Base-by-base conservation (phyloP, 176 grass and related monocot genomes). In the Coix lacrymajobi region DNA sequence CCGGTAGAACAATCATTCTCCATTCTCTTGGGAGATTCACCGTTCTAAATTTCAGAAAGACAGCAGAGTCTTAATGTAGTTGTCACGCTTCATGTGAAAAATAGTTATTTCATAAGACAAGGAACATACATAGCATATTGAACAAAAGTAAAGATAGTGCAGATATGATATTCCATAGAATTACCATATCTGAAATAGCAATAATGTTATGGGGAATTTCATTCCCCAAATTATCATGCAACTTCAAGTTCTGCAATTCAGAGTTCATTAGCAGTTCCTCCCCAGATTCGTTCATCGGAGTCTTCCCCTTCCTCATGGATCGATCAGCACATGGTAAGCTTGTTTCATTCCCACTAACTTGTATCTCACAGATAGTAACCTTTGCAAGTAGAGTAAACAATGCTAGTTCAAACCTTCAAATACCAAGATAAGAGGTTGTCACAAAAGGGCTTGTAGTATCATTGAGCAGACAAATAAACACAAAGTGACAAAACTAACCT, bases 371-470 rank as follows among this genome's bases (percentile, higher is more conserved):
- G 28, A 93, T 79, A 41, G 91, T 49, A 54, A 84, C 87, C 90
- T 93, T 99, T 63, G 93, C 85, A 70, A 99, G 96, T 58, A 99
- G 83, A 52, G 91, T 88, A 78, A 90, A 93, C 78, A 94, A 75
- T 73, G 96, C 96, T 69, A 99, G 96, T 69, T 99, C 96, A 87
- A 99, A 99, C 89, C 96, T 99, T 91, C 80, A 92, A 75, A 66
- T 62, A 36, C 68, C 49, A 94, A 49, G 37, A 66, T 7, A 22
- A 75, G 43, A 11, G 48, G 64, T 79, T 75, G 69, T 79, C 31
- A 67, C 32, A 77, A 84, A 9, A 56, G 73, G 48, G 48, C 69
- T 74, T 85, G 26, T 25, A 74, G 61, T 66, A 73, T 44, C 60
- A 86, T 79, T 58, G 2, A 79, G 24, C 32, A 78, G 73, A 61